Conservation (phyloP, 2,329 filamentous ascomycete species). For the Penicillium brevicompactum region DNA sequence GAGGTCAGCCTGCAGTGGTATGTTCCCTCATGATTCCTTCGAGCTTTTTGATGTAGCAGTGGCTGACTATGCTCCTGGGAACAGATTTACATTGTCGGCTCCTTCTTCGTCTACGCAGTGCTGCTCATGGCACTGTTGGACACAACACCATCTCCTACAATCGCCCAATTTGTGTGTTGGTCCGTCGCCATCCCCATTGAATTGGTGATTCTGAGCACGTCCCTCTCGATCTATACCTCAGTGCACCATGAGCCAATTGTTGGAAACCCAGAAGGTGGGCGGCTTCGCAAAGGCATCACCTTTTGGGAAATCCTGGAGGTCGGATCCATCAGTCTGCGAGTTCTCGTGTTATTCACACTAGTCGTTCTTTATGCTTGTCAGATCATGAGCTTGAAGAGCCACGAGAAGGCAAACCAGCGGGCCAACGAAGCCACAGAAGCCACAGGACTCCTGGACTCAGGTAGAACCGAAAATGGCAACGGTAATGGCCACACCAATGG, state of each 20-base stretch:
- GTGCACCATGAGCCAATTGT: slow-evolving; percentile 65
- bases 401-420: slow-evolving; percentile 35
- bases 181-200: slow-evolving; percentile 72
- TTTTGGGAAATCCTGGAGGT: slow-evolving; percentile 46
- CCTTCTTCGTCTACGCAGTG: slow-evolving; percentile 84
- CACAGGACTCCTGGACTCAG: slow-evolving; percentile 43
- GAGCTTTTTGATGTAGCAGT: not conserved
- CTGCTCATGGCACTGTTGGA: slow-evolving; percentile 86
- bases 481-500: slow-evolving; percentile 50
- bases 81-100: slow-evolving; percentile 81
- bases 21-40: slow-evolving; percentile 33
- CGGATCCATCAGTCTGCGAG: slow-evolving; percentile 65
- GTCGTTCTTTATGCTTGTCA: slow-evolving; percentile 60
- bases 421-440: slow-evolving; percentile 46
- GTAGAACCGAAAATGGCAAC: slow-evolving; percentile 47
- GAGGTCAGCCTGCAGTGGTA: slow-evolving; percentile 76
- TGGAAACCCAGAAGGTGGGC: slow-evolving; percentile 50
- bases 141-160: slow-evolving; percentile 75
- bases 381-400: slow-evolving; percentile 48
- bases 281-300: slow-evolving; percentile 43
- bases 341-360: slow-evolving; percentile 66
- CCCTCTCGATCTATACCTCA: slow-evolving; percentile 67
- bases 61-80: slow-evolving; percentile 15
- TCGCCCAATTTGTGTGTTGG: slow-evolving; percentile 82
- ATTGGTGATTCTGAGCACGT: slow-evolving; percentile 68